Evolutionary conservation across 495 filamentous ascomycete species (phyloP).

Genomic region (Amorphotheca resinae): DNA sequence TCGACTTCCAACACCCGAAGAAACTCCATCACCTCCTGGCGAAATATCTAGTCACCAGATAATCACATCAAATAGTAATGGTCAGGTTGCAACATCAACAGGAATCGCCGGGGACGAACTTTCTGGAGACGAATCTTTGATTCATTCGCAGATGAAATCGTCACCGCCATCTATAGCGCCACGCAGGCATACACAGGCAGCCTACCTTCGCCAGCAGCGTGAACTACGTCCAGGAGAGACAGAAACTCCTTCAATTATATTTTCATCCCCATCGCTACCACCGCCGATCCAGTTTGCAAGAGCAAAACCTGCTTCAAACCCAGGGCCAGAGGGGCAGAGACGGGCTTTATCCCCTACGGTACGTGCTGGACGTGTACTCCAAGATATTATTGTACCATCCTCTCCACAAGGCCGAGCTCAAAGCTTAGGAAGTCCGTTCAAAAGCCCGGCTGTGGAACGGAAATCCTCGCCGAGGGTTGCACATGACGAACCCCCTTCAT

Average conservation of each 20-base stretch:
- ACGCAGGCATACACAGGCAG: constrained; percentile 17
- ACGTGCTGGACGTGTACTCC: constrained; percentile 36
- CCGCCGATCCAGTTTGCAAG: constrained; percentile 22
- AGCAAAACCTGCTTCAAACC: constrained; percentile 12
- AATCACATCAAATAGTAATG: not conserved
- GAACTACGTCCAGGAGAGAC: constrained; percentile 13
- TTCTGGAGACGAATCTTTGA: not conserved
- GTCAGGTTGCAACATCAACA: not conserved
- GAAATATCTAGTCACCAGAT: constrained; percentile 2
- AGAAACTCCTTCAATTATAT: constrained; percentile 22
- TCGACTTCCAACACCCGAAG: constrained; percentile 39
- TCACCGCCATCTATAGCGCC: constrained; percentile 20
- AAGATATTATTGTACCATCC: constrained; percentile 39
- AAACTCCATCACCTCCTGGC: constrained; percentile 37
- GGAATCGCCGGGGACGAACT: not conserved
- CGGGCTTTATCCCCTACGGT: constrained; percentile 40
- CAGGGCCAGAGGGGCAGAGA: constrained; percentile 12
- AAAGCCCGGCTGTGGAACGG: constrained; percentile 24
- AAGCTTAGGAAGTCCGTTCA: constrained; percentile 39
- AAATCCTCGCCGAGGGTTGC: constrained; percentile 11
- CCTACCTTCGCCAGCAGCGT: constrained; percentile 17
- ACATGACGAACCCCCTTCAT: not conserved
- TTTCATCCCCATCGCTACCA: constrained; percentile 23
- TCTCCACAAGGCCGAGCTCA: constrained; percentile 33
- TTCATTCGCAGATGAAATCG: constrained; percentile 13